These are phyloP conservation scores for Solanum chiquidenum DNA, from an alignment of 257 asterid genomes.

Conservation along the genomic window DNA sequence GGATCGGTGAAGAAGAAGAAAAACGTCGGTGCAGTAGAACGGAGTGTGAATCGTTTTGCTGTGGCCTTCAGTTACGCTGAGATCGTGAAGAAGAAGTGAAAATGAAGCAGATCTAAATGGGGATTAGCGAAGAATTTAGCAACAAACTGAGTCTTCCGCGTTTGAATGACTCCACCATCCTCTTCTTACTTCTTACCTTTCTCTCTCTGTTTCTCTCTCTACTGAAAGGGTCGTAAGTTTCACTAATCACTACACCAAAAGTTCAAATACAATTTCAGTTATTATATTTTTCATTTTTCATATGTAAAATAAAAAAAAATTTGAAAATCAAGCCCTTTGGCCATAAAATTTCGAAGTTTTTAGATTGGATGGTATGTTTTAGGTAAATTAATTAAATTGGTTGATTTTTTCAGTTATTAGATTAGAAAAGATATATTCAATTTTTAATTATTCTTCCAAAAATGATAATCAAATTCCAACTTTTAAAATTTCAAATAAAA, in stretches of 20 bases:
- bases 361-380: neutral
- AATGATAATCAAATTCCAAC: neutral
- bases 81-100: neutral
- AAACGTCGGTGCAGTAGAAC: neutral
- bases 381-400: neutral
- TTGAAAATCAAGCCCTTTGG: neutral
- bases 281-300: too few relatives aligned
- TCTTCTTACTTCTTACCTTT: neutral
- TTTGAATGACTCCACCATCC: neutral
- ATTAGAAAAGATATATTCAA: neutral
- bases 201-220: neutral
- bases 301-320: too few relatives aligned
- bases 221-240: neutral
- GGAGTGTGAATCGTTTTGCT: neutral
- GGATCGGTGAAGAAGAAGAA: neutral
- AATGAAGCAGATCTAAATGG: neutral
- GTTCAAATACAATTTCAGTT: neutral
- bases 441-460: neutral
- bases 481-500: too few relatives aligned
- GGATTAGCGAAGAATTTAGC: neutral
- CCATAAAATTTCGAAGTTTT: neutral
- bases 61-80: neutral
- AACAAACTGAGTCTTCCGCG: neutral
- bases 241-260: neutral
- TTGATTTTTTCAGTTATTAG: neutral